Base-by-base conservation (phyloP, 108 stramenopile species). In the Nitzschia inconspicua region DNA sequence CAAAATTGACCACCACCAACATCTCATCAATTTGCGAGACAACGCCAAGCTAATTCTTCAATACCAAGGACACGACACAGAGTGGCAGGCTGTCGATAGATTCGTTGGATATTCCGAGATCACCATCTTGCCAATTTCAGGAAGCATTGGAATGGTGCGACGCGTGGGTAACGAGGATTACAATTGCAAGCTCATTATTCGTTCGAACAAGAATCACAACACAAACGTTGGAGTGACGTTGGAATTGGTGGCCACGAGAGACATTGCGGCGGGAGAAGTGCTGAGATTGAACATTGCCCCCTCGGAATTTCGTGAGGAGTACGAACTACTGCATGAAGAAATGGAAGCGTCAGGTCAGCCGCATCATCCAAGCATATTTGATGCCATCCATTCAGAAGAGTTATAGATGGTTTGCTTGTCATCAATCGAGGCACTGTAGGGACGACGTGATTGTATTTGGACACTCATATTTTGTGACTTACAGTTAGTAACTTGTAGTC, bases 71-170 rank as follows among this genome's bases (percentile, higher is more conserved):
- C 29, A 9, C 8, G 50, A 46, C n/a, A 65, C 64, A 16, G 52
- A 60, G 9, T 52, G 68, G 64, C 27, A 60, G 44, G 49, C 57
- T 3, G 16, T 49, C 11, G 29, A 46, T 55, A 26, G 42, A 14
- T 59, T 53, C 31, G 8, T 24, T 7, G 32, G 16, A 28, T 40
- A 60, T 42, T 29, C 65, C 16, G 58, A 77, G 4, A 54, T 72
- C 0, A 61, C 51, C 23, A 54, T 77, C 2, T 39, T 77, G 10
- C 76, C 70, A n/a, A 65, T 53, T 27, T 55, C 75, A 9, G 75
- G 75, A 29, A 47, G 52, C 16, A 76, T 76, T 49, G 75, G 59
- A 11, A 19, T 67, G 32, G 56, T 76, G 8, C 57, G 68, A 22
- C 35, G 70, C 9, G 68, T 71, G 13, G 75, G 75, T 11, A 43